Percentiles rank a stretch among this genome's conserved stretches.
phyloP scores from a whole-genome alignment of 768 basidiomycete species.

The Sarcomyxa edulis region DNA sequence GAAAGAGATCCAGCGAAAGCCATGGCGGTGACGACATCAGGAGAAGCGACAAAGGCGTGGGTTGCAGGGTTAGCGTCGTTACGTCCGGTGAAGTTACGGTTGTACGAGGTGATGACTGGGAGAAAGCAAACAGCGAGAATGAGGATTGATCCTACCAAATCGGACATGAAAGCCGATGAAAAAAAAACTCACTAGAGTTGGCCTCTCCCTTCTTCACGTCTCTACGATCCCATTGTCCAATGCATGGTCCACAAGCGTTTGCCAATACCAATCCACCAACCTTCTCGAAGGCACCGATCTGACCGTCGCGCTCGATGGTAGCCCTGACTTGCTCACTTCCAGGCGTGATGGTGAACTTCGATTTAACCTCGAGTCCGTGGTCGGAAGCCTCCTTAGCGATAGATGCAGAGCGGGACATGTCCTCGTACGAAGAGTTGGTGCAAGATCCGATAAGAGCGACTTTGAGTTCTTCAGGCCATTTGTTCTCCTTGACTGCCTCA shows the following conservation, averaged over 20 bases:
- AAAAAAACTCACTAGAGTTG: constrained; percentile 77
- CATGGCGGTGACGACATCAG: constrained; percentile 95
- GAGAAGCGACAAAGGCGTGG: constrained; percentile 92
- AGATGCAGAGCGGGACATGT: constrained; percentile 96
- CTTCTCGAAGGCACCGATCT: constrained; percentile 81
- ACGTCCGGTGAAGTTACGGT: constrained; percentile 99
- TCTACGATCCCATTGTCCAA: constrained; percentile 97
- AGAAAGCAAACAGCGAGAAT: too few relatives aligned
- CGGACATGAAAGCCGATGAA: not conserved
- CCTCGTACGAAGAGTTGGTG: constrained; percentile 99
- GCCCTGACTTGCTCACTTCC: constrained; percentile 98
- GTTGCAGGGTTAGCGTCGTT: constrained; percentile 99
- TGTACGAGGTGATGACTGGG: constrained; percentile 96
- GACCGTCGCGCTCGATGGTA: constrained; percentile 94
- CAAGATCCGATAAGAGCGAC: constrained; percentile 98
- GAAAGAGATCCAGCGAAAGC: constrained; percentile 90
- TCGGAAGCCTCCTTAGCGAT: constrained; percentile 85
- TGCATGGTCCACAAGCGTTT: constrained; percentile 98
- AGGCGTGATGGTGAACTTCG: constrained; percentile 96
- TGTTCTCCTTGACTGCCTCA: constrained; percentile 85
- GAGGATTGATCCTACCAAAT: too few relatives aligned
- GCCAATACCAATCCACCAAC: constrained; percentile 93
- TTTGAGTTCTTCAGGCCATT: constrained; percentile 95
- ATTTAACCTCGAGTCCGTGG: constrained; percentile 86
- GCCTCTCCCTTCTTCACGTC: constrained; percentile 95